phyloP scores from a whole-genome alignment of 805 yeast genomes.

The Teunomyces cretensis region DNA sequence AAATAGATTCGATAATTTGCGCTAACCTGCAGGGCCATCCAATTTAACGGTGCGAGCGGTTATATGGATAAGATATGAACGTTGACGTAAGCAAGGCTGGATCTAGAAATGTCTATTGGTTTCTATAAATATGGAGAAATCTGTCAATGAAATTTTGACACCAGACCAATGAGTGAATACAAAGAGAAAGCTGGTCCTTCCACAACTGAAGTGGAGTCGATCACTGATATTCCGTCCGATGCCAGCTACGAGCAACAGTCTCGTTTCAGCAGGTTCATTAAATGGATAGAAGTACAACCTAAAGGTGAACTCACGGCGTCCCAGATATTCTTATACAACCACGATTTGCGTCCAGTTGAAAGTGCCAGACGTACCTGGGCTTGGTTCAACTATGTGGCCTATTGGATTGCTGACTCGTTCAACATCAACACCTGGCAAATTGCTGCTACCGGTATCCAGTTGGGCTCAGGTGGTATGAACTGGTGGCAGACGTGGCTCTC shows the following conservation, averaged over 20 bases:
- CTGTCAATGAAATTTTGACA: background rate
- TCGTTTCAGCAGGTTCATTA: background rate
- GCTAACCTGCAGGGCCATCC: background rate
- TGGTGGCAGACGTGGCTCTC: constrained; percentile 95
- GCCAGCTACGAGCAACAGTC: background rate
- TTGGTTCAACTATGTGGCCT: constrained; percentile 76
- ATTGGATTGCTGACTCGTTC: constrained; percentile 89
- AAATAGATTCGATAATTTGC: background rate
- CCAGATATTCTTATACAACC: constrained; percentile 69
- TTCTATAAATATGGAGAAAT: background rate
- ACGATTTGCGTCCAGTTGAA: constrained; percentile 80
- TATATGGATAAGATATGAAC: background rate
- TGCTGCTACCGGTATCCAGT: constrained; percentile 77
- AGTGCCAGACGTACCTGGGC: constrained; percentile 75
- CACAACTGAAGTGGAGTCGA: background rate
- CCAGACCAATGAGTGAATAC: background rate
- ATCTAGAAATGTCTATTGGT: background rate
- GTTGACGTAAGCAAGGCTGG: background rate
- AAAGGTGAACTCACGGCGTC: constrained; percentile 47
- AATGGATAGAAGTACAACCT: constrained; percentile 30
- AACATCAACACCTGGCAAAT: constrained; percentile 91
- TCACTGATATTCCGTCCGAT: background rate
- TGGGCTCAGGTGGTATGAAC: constrained; percentile 56
- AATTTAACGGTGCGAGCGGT: background rate
- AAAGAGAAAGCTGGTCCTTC: background rate